Conservation (phyloP, 2,329 filamentous ascomycete genomes). For the Scorias spongiosa region DNA sequence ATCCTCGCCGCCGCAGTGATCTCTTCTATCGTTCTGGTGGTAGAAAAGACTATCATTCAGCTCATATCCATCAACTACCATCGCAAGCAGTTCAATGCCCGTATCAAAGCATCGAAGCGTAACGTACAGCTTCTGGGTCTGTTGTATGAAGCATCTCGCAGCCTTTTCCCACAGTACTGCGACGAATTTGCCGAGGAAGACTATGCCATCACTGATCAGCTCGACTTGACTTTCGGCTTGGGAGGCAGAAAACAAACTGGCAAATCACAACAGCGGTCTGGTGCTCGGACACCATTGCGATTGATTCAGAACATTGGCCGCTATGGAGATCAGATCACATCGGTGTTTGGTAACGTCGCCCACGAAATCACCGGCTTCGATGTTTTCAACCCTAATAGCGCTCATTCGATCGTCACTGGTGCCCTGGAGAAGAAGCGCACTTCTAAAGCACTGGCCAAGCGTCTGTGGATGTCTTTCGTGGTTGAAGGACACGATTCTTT, state of each 20-base stretch:
- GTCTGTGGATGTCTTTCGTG: slow-evolving; percentile 97
- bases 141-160: slow-evolving; percentile 78
- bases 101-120: slow-evolving; percentile 80
- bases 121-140: slow-evolving; percentile 68
- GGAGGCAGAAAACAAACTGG: slow-evolving; percentile 33
- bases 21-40: slow-evolving; percentile 54
- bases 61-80: slow-evolving; percentile 77
- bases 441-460: slow-evolving; percentile 80
- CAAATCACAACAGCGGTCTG: slow-evolving; percentile 36
- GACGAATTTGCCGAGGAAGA: slow-evolving; percentile 83
- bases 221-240: slow-evolving; percentile 41
- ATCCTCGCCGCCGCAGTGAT: slow-evolving; percentile 54
- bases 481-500: slow-evolving; percentile 74
- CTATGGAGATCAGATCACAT: slow-evolving; percentile 84
- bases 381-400: slow-evolving; percentile 81
- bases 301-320: slow-evolving; percentile 57
- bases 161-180: slow-evolving; percentile 85
- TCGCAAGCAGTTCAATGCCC: slow-evolving; percentile 63
- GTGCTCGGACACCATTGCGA: slow-evolving; percentile 60
- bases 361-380: slow-evolving; percentile 92
- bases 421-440: slow-evolving; percentile 73
- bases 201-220: slow-evolving; percentile 69
- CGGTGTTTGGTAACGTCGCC: slow-evolving; percentile 81
- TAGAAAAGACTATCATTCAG: slow-evolving; percentile 66
- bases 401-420: slow-evolving; percentile 77